Base-by-base conservation (phyloP, 306 rosid species). In the Carpinus fangiana region DNA sequence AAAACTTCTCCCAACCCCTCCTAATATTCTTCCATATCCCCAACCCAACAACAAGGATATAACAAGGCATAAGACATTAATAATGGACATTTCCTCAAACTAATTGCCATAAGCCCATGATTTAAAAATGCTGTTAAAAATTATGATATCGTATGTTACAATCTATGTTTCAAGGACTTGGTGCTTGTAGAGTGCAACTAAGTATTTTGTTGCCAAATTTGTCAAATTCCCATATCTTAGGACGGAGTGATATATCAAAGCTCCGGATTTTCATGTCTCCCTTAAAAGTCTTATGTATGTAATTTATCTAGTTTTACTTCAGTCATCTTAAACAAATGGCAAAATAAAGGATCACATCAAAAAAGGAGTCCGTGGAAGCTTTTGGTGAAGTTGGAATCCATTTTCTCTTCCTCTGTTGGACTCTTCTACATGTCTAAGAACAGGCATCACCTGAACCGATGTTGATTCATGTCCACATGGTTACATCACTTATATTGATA, bases 51-150 rank as follows among this genome's bases (percentile, higher is more conserved):
- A 64, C 12, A 47, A 11, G 62, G 46, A 48, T 60, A 61, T 50
- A n/a, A 16, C 67, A n/a, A 65, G 65, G 69, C 73, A 65, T 51
- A 20, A 50, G 16, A 21, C 26, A 75, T 55, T 12, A 48, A 65
- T 48, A 55, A 14, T 28, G 59, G 45, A 70, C 34, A 23, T 47
- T 79, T 60, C 68, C 64, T 73, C 26, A 17, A 28, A 1, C 50
- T 67, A 38, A 45, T 14, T 74, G 53, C 4, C 73, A 71, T 57
- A 38, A 73, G 61, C 53, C 7, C 76, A 65, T 66, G 20, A 76
- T 50, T 55, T 51, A 71, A 47, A 17, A 57, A 46, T 70, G n/a
- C 51, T 26, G 5, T 41, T 17, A 51, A 41, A 67, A 21, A 67
- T 34, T 16, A 4, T 64, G 70, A 64, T 17, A 38, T 26, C 17